These are phyloP conservation scores for Leccinum obscurum DNA, from an alignment of 768 basidiomycete genomes.

Conservation along the genomic window DNA sequence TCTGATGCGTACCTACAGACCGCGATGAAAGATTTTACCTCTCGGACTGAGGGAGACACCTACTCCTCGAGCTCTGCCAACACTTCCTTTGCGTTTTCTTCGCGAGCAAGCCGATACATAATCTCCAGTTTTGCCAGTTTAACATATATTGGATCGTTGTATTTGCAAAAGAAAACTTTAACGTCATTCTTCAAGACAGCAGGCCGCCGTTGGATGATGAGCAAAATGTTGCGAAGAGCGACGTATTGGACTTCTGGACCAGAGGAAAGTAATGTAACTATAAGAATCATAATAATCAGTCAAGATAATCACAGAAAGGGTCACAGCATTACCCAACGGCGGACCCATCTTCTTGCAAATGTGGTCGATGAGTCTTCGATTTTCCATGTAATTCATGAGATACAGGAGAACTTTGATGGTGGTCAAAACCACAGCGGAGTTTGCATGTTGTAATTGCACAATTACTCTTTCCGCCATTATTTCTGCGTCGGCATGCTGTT, in stretches of 20 bases:
- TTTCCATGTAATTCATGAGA: conserved; percentile 99
- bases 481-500: conserved; percentile 84
- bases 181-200: conserved; percentile 94
- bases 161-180: conserved; percentile 99
- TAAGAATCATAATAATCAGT: conserved; percentile 2
- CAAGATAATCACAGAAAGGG: background rate
- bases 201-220: conserved; percentile 95
- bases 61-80: conserved; percentile 95
- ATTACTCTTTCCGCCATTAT: conserved; percentile 94
- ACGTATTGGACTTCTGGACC: conserved; percentile 99
- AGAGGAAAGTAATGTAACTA: conserved; percentile 93
- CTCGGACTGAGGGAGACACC: conserved; percentile 21
- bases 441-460: conserved; percentile 94
- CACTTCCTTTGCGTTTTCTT: conserved; percentile 91
- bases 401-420: conserved; percentile 95
- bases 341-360: conserved; percentile 99
- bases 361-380: conserved; percentile 78
- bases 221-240: conserved; percentile 90
- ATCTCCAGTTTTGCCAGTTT: conserved; percentile 98
- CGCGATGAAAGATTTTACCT: background rate
- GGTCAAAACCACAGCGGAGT: conserved; percentile 98
- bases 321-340: conserved; percentile 67
- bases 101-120: conserved; percentile 96
- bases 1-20: conserved; percentile 89
- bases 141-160: conserved; percentile 99